Percentiles rank a stretch among this genome's conserved stretches.
Evolutionary conservation across 371 early-diverging fungal genomes (phyloP).

Genomic region (Lichtheimia hyalospora): DNA sequence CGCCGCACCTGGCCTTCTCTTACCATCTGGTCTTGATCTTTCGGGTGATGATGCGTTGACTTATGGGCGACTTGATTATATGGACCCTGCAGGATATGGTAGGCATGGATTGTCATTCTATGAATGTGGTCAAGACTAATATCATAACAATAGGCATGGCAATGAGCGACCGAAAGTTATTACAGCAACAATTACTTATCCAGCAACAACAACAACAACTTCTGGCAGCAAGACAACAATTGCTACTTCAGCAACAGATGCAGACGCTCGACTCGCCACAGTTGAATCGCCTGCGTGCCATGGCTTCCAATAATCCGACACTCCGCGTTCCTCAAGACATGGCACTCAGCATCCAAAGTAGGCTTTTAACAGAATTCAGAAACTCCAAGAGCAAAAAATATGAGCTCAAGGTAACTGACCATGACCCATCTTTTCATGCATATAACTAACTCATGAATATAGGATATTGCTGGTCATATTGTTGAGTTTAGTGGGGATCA

Average conservation of each 20-base stretch:
- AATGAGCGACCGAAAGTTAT: constrained; percentile 52
- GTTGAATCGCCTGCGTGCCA: constrained; percentile 27
- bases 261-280: constrained; percentile 25
- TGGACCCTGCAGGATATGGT: constrained; percentile 7
- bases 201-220: constrained; percentile 55
- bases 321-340: constrained; percentile 28
- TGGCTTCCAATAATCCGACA: constrained; percentile 10
- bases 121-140: background rate
- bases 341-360: constrained; percentile 68
- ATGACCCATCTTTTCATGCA: background rate
- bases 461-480: constrained; percentile 91
- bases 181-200: constrained; percentile 36
- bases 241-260: constrained; percentile 57
- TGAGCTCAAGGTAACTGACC: constrained; percentile 69
- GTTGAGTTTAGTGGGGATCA: constrained; percentile 99
- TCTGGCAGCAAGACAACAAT: constrained; percentile 48
- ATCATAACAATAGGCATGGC: background rate
- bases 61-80: background rate
- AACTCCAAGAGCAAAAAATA: constrained; percentile 92
- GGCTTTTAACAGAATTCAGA: constrained; percentile 91
- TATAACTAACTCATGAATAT: background rate
- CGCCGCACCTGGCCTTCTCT: constrained; percentile 3
- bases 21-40: constrained; percentile 8
- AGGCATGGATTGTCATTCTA: background rate
- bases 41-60: constrained; percentile 1